Base-by-base conservation (phyloP, 306 rosid genomes). In the Malus asiatica region DNA sequence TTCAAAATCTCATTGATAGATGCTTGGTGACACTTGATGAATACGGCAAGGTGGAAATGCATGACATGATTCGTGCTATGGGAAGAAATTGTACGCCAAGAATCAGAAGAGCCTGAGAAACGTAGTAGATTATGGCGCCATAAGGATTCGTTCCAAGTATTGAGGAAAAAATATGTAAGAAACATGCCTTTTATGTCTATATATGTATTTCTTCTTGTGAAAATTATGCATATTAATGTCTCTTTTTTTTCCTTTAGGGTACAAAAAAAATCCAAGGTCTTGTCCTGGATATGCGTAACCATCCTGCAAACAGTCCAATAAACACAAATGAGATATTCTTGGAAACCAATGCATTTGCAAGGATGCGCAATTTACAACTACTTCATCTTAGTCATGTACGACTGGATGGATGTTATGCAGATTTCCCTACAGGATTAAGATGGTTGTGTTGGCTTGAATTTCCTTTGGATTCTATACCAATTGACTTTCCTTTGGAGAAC, bases 1-100 rank as follows among this genome's bases (percentile, higher is more conserved):
- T 70, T 30, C 29, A 70, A 52, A 70, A 70, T n/a, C 74, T 70
- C 20, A 30, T 70, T 52, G 62, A 51, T 9, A 70, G 74, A 51
- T 51, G 45, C 30, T 10, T 70, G 25, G 74, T 70, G 23, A 44
- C 40, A 8, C 2, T 27, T 70, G 74, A 48, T 48, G 3, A 19
- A 18, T 0, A 18, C 6, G 18, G 18, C 40, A 27, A 29, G 25
- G 22, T 70, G 45, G 0, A 6, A 2, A 70, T 70, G 63, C 63
- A 70, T 70, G 25, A 51, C 14, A 51, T 30, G 29, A 52, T 70
- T 6, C 16, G 63, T 2, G 62, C 30, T 3, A 51, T 70, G 74
- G 74, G 74, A 30, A 52, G 74, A 33, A 29, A 70, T 70, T 51
- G 74, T 70, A 51, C 62, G 42, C 5, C 74, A 29, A 5, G 62